Evolutionary conservation across 495 filamentous ascomycete species (phyloP).

Genomic region (Amorphotheca resinae): DNA sequence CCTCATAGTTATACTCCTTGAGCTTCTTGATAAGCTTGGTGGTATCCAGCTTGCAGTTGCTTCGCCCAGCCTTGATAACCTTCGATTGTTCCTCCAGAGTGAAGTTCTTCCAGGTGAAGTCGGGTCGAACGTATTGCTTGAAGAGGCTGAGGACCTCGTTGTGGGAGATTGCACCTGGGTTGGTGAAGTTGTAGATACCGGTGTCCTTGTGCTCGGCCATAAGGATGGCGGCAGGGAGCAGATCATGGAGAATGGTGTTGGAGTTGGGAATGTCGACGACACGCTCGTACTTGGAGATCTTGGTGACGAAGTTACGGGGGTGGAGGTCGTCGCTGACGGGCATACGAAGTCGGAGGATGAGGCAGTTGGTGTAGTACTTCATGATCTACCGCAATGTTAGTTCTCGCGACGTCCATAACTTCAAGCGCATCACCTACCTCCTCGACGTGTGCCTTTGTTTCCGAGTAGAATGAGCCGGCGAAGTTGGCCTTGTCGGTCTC

Average conservation of each 20-base stretch:
- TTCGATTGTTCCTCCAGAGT: slow-evolving; percentile 51
- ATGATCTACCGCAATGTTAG: slow-evolving; percentile 34
- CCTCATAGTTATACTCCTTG: slow-evolving; percentile 42
- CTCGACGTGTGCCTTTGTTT: slow-evolving; percentile 51
- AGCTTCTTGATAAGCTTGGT: slow-evolving; percentile 47
- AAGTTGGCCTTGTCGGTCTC: slow-evolving; percentile 56
- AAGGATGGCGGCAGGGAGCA: slow-evolving; percentile 46
- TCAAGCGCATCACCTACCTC: slow-evolving; percentile 38
- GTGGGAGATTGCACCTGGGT: slow-evolving; percentile 54
- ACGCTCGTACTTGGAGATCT: slow-evolving; percentile 49
- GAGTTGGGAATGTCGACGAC: slow-evolving; percentile 57
- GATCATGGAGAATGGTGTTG: slow-evolving; percentile 51
- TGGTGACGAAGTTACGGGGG: slow-evolving; percentile 54
- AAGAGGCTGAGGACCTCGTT: slow-evolving; percentile 53
- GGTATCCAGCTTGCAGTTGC: slow-evolving; percentile 51
- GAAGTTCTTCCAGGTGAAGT: slow-evolving; percentile 56
- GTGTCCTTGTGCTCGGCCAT: slow-evolving; percentile 46
- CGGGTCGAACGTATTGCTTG: slow-evolving; percentile 46
- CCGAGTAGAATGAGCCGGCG: slow-evolving; percentile 52
- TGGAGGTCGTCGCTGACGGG: slow-evolving; percentile 57
- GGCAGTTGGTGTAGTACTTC: slow-evolving; percentile 43
- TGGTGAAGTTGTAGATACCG: slow-evolving; percentile 58
- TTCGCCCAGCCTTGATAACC: slow-evolving; percentile 51
- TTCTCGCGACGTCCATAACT: no score
- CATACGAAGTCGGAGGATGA: slow-evolving; percentile 54